Base-by-base conservation (phyloP, 176 grass and related monocot genomes). In the Avena eriantha region DNA sequence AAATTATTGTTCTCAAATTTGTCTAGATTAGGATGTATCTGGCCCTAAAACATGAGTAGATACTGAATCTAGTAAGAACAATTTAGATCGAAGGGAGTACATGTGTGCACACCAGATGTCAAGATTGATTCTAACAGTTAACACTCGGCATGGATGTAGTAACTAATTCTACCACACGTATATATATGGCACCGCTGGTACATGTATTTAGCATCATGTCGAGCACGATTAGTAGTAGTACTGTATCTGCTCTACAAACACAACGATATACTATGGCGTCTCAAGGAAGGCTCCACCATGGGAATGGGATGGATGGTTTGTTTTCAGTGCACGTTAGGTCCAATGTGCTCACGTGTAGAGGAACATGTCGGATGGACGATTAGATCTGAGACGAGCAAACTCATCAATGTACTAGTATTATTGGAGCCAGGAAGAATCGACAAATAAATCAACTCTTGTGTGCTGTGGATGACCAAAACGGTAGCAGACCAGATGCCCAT, bases 311-410 rank as follows among this genome's bases (percentile, higher is more conserved):
- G 39, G 36, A 74, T 84, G 70, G 41, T 50, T 84, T 63, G 56
- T 63, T 84, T 48, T 63, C 56, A 76, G 56, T 49, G 82, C 56
- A 84, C 19, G 39, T 48, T 83, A 76, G 43, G 69, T 63, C 24
- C 55, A 63, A 16, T 22, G 19, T 11, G 39, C 41, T 64, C 70
- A 76, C 82, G 76, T 83, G 82, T 48, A 83, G 81, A 73, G 39
- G 55, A 75, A 84, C 69, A 34, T 64, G 70, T 76, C 26, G 55
- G 82, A 18, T 64, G 2, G 46, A 51, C 45, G 64, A 13, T 67
- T 67, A 67, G 64, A 67, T 39, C 48, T 55, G 65, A 70, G 57
- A 5, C 59, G 14, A 45, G 3, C 63, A 0, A 82, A 49, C 65
- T 39, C 8, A 69, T 36, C 29, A 77, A 19, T 55, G 49, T 6